Conservation (phyloP, 225 moss, liverwort and hornwort genomes). For the Antitrichia curtipendula region DNA sequence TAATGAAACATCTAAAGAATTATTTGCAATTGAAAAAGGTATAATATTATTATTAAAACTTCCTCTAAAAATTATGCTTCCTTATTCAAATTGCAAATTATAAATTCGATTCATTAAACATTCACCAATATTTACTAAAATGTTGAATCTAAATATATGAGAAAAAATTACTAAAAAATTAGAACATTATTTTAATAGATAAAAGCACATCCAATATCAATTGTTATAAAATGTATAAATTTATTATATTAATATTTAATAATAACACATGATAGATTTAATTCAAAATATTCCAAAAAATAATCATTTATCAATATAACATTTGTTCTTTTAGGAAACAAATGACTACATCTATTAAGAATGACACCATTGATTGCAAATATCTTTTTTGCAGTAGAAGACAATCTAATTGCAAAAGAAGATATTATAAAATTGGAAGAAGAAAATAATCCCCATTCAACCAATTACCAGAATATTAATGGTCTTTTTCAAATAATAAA, state of each 20-base stretch:
- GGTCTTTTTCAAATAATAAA: background rate
- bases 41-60: too few relatives aligned
- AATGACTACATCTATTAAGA: background rate
- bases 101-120: background rate
- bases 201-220: background rate
- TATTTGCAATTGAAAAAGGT: background rate
- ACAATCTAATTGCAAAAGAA: background rate
- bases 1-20: background rate
- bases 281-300: background rate
- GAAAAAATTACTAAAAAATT: background rate
- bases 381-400: background rate
- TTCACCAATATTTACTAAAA: background rate
- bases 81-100: background rate
- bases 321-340: background rate
- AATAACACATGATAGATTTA: too few relatives aligned
- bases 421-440: background rate
- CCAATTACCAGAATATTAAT: background rate
- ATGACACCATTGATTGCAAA: background rate
- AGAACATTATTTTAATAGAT: background rate
- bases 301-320: background rate
- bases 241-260: background rate
- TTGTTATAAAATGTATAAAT: too few relatives aligned
- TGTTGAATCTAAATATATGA: background rate
- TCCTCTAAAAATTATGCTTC: background rate
- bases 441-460: background rate